These are phyloP conservation scores for Aspergillus tubingensis DNA, from an alignment of 2,329 filamentous ascomycete species.

Conservation along the genomic window DNA sequence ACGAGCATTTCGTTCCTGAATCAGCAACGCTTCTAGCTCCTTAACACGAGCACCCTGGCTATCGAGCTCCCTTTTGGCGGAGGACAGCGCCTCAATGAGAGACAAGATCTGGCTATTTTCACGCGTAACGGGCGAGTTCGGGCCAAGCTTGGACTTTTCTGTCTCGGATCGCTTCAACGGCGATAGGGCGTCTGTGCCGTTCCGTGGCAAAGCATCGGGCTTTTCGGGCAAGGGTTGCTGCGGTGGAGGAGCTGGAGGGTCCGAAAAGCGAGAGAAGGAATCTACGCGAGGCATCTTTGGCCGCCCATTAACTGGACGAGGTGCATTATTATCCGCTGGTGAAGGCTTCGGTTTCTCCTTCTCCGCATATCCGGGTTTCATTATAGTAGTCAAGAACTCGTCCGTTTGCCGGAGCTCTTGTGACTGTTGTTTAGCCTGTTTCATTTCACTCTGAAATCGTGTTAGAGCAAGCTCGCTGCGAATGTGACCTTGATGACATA, in stretches of 20 bases:
- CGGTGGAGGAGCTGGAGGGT: conserved; percentile 88
- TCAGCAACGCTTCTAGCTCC: conserved; percentile 76
- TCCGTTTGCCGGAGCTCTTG: conserved; percentile 81
- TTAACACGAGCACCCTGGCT: conserved; percentile 76
- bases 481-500: conserved; percentile 43
- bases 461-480: conserved; percentile 24
- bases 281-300: conserved; percentile 63
- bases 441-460: conserved; percentile 77
- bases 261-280: conserved; percentile 80
- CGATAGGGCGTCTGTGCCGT: conserved; percentile 47
- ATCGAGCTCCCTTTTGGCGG: conserved; percentile 83
- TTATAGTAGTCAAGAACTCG: conserved; percentile 74
- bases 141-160: conserved; percentile 65
- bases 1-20: conserved; percentile 76
- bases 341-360: conserved; percentile 52
- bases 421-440: conserved; percentile 81
- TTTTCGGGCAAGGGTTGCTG: conserved; percentile 93
- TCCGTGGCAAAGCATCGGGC: conserved; percentile 64
- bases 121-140: conserved; percentile 49
- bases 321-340: conserved; percentile 47
- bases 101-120: conserved; percentile 76
- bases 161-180: conserved; percentile 75
- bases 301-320: conserved; percentile 48
- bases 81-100: conserved; percentile 79
- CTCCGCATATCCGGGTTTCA: conserved; percentile 68